phyloP scores from a whole-genome alignment of 1,284 basidiomycete genomes.

The Polyporus tsugae region DNA sequence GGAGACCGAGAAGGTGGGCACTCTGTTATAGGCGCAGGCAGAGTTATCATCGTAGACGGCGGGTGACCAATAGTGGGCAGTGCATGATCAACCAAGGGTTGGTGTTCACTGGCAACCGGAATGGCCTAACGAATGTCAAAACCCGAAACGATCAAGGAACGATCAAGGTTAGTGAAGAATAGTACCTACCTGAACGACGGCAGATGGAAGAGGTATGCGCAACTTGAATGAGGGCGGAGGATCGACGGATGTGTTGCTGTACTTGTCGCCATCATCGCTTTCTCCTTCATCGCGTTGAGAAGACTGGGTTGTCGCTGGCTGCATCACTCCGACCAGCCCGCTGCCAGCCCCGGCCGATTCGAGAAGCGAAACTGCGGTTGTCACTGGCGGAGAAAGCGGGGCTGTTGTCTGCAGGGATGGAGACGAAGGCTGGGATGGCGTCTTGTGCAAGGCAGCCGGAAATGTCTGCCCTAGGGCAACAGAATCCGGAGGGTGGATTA shows the following conservation, averaged over 20 bases:
- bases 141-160: not conserved
- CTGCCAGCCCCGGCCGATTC: not conserved
- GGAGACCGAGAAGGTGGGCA: not conserved
- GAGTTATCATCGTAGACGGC: not conserved
- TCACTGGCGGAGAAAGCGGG: not conserved
- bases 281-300: not conserved
- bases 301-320: not conserved
- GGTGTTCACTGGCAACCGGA: not conserved
- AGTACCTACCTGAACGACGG: not conserved
- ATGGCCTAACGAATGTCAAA: not conserved
- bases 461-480: not conserved
- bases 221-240: not conserved
- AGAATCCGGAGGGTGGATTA: not conserved
- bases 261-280: not conserved
- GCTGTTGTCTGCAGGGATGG: not conserved
- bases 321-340: not conserved
- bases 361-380: not conserved
- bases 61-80: not conserved
- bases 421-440: not conserved
- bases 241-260: not conserved
- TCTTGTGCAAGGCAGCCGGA: not conserved
- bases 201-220: not conserved
- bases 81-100: not conserved
- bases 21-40: too few species aligned
- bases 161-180: not conserved